Base-by-base conservation (phyloP, 495 filamentous ascomycete species). In the Lophiotrema nucula region DNA sequence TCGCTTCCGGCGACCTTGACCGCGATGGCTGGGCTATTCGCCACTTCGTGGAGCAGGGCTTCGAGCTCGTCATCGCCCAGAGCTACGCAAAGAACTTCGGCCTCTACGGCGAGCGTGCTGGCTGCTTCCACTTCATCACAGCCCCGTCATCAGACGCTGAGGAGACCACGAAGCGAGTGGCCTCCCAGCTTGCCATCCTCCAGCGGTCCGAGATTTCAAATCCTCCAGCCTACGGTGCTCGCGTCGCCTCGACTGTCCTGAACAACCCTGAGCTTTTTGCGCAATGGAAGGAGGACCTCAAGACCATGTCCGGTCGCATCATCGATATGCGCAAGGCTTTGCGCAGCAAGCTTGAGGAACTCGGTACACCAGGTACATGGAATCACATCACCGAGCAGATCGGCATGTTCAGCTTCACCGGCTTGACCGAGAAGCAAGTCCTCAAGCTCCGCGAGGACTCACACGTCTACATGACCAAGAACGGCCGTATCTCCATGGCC, bases 31-130 rank as follows among this genome's bases (percentile, higher is more conserved):
- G 88, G 81, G 90, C 92, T 26, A 84, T 99, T 65, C 87, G 88
- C 33, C 88, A 96, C 77, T 99, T 99, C 69, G 78, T 97, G 68
- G 84, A 90, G 66, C 83, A 95, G 71, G 95, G 93, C 41, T 97
- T 97, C 77, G 93, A 99, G 79, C 81, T 97, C 27, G 88, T 91
- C 66, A 82, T 97, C 52, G 95, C 93, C 4, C 92, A 99, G 78
- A 92, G 88, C 21, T 99, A 96, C 71, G 92, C 93, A 59, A 98
- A 99, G 81, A 99, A 99, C 81, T 95, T 99, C 68, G 93, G 93
- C 57, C 81, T 99, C 19, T 99, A 99, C 71, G 92, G 92, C 60
- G 87, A 99, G 79, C 89, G 93, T 62, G 90, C 90, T 3, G 93
- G 93, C 28, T 92, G 88, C 66, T 99, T 97, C 86, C 93, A 99